Percentiles rank a stretch among this genome's conserved stretches.
phyloP scores from a whole-genome alignment of 2,329 filamentous ascomycete species.

The Fusarium lyarnte region DNA sequence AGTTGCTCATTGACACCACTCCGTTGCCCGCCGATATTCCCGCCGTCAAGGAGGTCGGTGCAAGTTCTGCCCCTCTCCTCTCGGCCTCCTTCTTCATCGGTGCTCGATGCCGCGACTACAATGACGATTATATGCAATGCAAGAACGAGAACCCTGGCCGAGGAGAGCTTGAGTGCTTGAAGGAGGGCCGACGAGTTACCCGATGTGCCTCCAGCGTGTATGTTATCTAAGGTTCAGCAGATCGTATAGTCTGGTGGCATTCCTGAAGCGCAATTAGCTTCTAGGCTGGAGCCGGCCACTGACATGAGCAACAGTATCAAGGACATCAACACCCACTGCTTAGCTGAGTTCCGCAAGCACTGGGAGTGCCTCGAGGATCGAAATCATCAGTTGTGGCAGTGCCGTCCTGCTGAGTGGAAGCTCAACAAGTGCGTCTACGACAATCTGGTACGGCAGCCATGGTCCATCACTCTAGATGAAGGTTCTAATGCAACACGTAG shows the following conservation, averaged over 20 bases:
- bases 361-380: constrained; percentile 97
- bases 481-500: constrained; percentile 53
- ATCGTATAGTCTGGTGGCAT: background rate
- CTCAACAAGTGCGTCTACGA: constrained; percentile 96
- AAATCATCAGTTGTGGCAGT: constrained; percentile 98
- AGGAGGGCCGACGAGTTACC: constrained; percentile 95
- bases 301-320: constrained; percentile 70
- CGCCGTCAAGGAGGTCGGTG: constrained; percentile 91
- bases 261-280: background rate
- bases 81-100: constrained; percentile 98
- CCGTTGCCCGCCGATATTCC: constrained; percentile 93
- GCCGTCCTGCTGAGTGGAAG: constrained; percentile 85
- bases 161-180: constrained; percentile 94
- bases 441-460: constrained; percentile 76
- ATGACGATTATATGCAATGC: constrained; percentile 99
- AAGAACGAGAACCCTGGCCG: constrained; percentile 92
- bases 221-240: constrained; percentile 51
- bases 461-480: background rate
- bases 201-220: constrained; percentile 97
- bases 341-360: constrained; percentile 90
- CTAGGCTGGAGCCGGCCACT: constrained; percentile 8
- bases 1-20: constrained; percentile 93
- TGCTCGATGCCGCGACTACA: constrained; percentile 91
- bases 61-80: constrained; percentile 89
- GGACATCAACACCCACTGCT: constrained; percentile 95